A percentile compares a stretch with the other conserved stretches of the same genome.
These are phyloP conservation scores for Ilex paraguariensis DNA, from an alignment of 305 asterid genomes.

Conservation along the genomic window DNA sequence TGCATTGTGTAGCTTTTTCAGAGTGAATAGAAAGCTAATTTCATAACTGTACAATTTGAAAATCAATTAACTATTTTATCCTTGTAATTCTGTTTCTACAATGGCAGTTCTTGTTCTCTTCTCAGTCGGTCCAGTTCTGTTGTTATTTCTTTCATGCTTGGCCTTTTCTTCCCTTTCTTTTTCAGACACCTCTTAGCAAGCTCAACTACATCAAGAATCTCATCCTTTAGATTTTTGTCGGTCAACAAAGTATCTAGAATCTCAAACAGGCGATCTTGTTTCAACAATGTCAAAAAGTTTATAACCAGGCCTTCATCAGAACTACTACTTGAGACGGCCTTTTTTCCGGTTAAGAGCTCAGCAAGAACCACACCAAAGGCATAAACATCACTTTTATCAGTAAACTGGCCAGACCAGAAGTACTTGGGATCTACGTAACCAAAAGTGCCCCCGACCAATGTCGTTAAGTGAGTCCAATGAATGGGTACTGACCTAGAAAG, in stretches of 20 bases:
- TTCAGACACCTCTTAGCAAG: too few species aligned
- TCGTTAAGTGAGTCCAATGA: constrained; percentile 36
- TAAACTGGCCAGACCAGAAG: constrained; percentile 31
- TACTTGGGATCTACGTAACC: constrained; percentile 39
- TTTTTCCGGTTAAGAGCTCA: constrained; percentile 32
- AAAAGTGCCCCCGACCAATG: constrained; percentile 33
- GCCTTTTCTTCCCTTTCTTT: too few species aligned
- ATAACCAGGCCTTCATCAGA: constrained; percentile 25
- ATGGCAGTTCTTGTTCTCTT: too few species aligned
- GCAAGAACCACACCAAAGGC: constrained; percentile 41
- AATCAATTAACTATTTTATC: too few species aligned
- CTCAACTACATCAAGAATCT: too few species aligned
- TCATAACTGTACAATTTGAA: too few species aligned
- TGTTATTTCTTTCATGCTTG: too few species aligned
- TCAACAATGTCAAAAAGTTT: constrained; percentile 17
- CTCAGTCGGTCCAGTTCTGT: too few species aligned
- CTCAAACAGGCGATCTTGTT: constrained; percentile 16
- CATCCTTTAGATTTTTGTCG: too few species aligned
- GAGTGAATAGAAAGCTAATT: too few species aligned
- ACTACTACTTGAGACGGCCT: constrained; percentile 15
- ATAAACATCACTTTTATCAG: constrained; percentile 41
- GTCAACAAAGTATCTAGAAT: constrained; percentile 13
- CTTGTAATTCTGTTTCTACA: too few species aligned
- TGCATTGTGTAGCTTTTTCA: too few species aligned
- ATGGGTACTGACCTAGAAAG: constrained; percentile 31